Evolutionary conservation across 352 stramenopile species (phyloP), one percentile per base, ranked within the genome.

Genomic region (Globisporangium paroecandrum): DNA sequence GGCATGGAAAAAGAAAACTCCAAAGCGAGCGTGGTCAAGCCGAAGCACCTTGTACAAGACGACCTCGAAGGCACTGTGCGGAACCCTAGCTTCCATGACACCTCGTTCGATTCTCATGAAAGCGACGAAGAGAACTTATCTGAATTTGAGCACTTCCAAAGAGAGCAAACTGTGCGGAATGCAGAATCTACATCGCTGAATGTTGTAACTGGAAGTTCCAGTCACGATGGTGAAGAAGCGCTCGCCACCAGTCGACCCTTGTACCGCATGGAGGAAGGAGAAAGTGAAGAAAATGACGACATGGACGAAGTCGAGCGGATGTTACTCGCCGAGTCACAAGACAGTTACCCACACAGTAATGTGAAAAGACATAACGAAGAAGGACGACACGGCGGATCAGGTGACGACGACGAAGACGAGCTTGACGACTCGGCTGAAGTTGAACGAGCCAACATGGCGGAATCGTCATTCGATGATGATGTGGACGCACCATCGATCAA

Each of bases 241-340:
- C 18, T 13, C 5, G 18, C 6, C 36, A 8, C 27, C 4, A 32
- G 25, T 25, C 5, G n/a, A 10, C 43, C 15, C 4, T 53, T 27
- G 4, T 58, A 64, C 55, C n/a, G 27, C 55, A 69, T 69, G 64
- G 64, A 69, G 34, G 64, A 69, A 18, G 60, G 69, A 22, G 54
- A 57, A 25, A 54, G 55, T 1, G 47, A 43, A 8, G 66, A 69
- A 1, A 71, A 76, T 51, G 69, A 46, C 34, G 65, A 47, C 25
- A 51, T 65, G 63, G 63, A 67, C 34, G 49, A 66, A 24, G 49
- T 66, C 3, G 65, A 71, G 20, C 65, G 51, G 4, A 55, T 71
- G 49, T 59, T 71, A 8, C 49, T 71, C 4, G 47, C 25, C 2
- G 47, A 68, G 13, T 62, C 34, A 4, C 53, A 6, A 29, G 36